Evolutionary conservation across 176 grass and related monocot species (phyloP), one percentile per base, ranked within the genome.

Genomic region (Aegilops bicornis): DNA sequence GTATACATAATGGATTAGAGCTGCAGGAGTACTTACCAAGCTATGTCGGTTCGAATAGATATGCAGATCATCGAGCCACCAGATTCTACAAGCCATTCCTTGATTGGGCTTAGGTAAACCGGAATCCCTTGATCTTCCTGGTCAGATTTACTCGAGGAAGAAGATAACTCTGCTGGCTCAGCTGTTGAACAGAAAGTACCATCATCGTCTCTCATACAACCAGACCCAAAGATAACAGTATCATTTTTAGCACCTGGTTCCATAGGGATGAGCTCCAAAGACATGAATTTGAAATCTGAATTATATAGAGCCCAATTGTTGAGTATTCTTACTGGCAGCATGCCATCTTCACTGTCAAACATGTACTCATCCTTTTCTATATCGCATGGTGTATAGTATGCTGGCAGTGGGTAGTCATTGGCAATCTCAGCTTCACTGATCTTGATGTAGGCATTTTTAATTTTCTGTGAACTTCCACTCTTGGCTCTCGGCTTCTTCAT

Each of bases 71-170:
- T 90, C 42, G 86, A 86, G 85, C 84, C 85, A 17, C 94, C 89
- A 86, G 90, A 96, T 27, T 96, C 91, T 39, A 96, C 77, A 88
- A 96, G 59, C 91, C 91, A 96, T 62, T 96, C 91, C 75, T 93
- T 96, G 60, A 96, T 83, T 54, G 89, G 86, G 31, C 89, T 96
- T 61, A 96, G 36, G 88, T 89, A 93, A 47, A 91, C 84, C 60
- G 91, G 86, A 83, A 96, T 66, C 8, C 91, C 90, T 29, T 45
- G 72, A 83, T 79, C 73, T 78, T 91, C 89, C 47, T 78, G 65
- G 4, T 67, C 24, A n/a, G n/a, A n/a, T n/a, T n/a, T n/a, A n/a
- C n/a, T n/a, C n/a, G n/a, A n/a, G n/a, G n/a, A n/a, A n/a, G 90
- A 91, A 82, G 87, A 89, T 79, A 88, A 72, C 27, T 85, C 50